Percentiles rank a stretch among this genome's conserved stretches.
These are phyloP conservation scores for Syncephalis fuscata DNA, from an alignment of 371 early-diverging fungal species.

Conservation along the genomic window DNA sequence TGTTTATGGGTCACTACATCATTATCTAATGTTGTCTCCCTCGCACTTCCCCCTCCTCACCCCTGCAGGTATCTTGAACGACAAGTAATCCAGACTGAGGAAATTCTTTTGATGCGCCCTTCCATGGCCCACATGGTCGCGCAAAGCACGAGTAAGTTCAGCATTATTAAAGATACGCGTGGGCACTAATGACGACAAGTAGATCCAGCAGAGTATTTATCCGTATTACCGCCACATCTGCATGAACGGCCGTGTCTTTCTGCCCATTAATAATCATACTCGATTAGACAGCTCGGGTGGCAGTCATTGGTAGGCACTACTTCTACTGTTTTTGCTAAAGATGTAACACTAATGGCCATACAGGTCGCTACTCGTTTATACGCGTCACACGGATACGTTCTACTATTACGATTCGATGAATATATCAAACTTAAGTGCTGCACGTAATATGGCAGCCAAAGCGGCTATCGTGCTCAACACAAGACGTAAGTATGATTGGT, in stretches of 20 bases:
- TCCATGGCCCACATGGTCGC: background rate
- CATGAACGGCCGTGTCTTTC: background rate
- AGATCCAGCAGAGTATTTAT: background rate
- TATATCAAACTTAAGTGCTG: background rate
- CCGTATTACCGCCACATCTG: background rate
- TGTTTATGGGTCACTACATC: no score
- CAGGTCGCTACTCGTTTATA: background rate
- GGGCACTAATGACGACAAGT: no score
- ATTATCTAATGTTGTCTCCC: no score
- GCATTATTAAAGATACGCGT: no score
- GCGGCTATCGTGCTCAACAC: background rate
- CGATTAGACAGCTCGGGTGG: background rate
- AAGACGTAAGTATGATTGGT: background rate
- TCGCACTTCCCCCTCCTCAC: no score
- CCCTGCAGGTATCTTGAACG: no score
- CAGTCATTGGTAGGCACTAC: background rate
- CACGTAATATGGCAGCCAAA: background rate
- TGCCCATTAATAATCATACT: background rate
- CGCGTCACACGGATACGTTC: background rate
- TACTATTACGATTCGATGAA: background rate
- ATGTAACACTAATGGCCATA: background rate
- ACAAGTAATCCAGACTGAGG: background rate
- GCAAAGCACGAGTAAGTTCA: background rate
- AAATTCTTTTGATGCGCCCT: background rate
- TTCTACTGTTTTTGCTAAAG: background rate